Evolutionary conservation across 768 basidiomycete species (phyloP).

Genomic region (Zangia roseola): DNA sequence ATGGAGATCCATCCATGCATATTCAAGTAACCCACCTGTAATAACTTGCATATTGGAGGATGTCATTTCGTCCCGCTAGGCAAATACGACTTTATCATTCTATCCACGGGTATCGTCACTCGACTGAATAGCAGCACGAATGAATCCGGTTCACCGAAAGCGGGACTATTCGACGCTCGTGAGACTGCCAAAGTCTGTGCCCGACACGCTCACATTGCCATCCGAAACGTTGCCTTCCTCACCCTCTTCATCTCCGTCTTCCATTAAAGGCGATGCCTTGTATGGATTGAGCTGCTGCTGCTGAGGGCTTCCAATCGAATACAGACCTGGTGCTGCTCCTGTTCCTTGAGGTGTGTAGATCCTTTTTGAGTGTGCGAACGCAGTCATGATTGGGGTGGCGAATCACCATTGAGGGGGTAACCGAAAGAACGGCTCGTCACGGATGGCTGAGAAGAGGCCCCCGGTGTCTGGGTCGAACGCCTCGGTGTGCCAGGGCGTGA

Average conservation of each 20-base stretch:
- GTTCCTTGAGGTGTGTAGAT: conserved; percentile 32
- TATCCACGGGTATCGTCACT: too few species aligned
- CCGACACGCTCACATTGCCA: conserved; percentile 39
- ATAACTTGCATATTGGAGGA: too few species aligned
- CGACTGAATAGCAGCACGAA: background rate
- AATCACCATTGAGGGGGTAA: conserved; percentile 49
- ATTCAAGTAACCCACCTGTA: too few species aligned
- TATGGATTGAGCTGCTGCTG: conserved; percentile 19
- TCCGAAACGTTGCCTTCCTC: conserved; percentile 36
- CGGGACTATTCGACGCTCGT: conserved; percentile 47
- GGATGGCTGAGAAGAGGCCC: conserved; percentile 32
- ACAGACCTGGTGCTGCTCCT: conserved; percentile 23
- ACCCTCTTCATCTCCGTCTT: conserved; percentile 15
- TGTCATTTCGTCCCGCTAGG: too few species aligned
- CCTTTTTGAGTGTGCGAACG: conserved; percentile 37
- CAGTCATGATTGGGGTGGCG: conserved; percentile 39
- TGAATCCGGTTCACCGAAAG: conserved; percentile 2
- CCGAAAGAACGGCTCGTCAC: conserved; percentile 35
- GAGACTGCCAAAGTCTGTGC: conserved; percentile 46
- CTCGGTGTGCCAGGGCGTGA: conserved; percentile 29
- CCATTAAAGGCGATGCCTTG: conserved; percentile 17
- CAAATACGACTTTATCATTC: too few species aligned
- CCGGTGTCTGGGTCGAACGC: conserved; percentile 26
- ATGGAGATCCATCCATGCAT: too few species aligned
- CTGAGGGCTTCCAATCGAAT: conserved; percentile 20